phyloP scores from a whole-genome alignment of 345 rosid species.

The Camelina laxa region DNA sequence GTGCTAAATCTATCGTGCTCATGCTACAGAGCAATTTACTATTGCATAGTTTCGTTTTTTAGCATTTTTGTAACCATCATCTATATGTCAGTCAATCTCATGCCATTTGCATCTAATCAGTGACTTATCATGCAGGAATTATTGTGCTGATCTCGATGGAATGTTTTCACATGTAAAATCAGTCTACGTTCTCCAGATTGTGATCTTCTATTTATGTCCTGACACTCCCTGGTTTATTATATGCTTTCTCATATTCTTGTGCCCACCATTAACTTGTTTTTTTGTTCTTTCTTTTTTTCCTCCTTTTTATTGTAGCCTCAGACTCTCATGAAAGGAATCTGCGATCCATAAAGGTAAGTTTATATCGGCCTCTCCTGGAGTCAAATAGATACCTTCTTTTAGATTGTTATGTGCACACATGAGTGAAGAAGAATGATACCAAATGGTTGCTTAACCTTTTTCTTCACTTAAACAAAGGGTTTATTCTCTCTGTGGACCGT shows the following conservation, averaged over 20 bases:
- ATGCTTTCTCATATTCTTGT: slow-evolving; percentile 41
- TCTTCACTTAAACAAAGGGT: slow-evolving; percentile 34
- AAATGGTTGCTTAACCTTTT: slow-evolving; percentile 44
- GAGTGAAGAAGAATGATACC: slow-evolving; percentile 46
- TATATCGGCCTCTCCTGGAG: slow-evolving; percentile 28
- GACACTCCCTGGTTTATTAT: slow-evolving; percentile 40
- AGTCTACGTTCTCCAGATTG: slow-evolving; percentile 36
- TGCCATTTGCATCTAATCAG: slow-evolving; percentile 39
- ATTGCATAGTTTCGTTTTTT: slow-evolving; percentile 36
- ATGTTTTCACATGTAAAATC: slow-evolving; percentile 40
- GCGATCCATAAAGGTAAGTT: slow-evolving; percentile 20
- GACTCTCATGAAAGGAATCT: slow-evolving; percentile 40
- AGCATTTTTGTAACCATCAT: slow-evolving; percentile 33
- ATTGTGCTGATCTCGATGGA: slow-evolving; percentile 45
- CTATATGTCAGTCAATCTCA: slow-evolving; percentile 28
- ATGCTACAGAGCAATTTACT: slow-evolving; percentile 18
- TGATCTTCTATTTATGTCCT: slow-evolving; percentile 42
- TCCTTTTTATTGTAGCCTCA: slow-evolving; percentile 35
- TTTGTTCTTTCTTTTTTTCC: slow-evolving; percentile 14
- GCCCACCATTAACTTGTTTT: slow-evolving; percentile 46
- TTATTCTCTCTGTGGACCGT: slow-evolving; percentile 38
- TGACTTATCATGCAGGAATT: slow-evolving; percentile 25
- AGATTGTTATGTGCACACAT: slow-evolving; percentile 30
- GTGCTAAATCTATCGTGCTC: slow-evolving; percentile 14
- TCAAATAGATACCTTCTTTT: slow-evolving; percentile 28